Base-by-base conservation (phyloP, 2,329 filamentous ascomycete species). In the Beauveria sp. region DNA sequence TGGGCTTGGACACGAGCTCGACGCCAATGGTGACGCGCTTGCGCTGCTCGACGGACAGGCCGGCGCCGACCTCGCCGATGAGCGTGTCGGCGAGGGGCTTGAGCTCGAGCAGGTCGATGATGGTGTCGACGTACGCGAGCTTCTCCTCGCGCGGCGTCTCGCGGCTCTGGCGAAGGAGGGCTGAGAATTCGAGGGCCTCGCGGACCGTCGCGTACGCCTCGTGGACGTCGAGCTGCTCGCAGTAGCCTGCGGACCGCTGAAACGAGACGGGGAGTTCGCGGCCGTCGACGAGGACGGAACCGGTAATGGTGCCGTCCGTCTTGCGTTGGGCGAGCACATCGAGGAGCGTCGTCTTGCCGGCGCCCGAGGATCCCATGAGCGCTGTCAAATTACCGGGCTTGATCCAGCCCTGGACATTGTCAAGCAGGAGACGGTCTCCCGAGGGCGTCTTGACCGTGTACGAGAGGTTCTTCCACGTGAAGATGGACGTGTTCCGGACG, bases 281-380 rank as follows among this genome's bases (percentile, higher is more conserved):
- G 1, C 90, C 90, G 65, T 93, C 89, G 18, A 93, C 89, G 63
- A 91, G 72, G 78, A 93, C 88, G 57, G 89, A 86, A 50, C 90
- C 90, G 20, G 77, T 78, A 28, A 93, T 88, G 2, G 88, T 86
- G 66, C 90, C 90, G 74, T 90, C 89, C 1, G 88, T 92, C 62
- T 89, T 88, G 67, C 90, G 85, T 63, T 89, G 89, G 5, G 91
- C 91, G 38, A 96, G 80, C 2, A 91, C 89, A 71, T 96, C 91
- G 7, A 96, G 78, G 3, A 96, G 81, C 0, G 91, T 95, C 0
- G 91, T 96, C 74, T 96, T 96, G 57, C 91, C 91, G 18, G 91
- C 91, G 65, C 90, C 90, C 12, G 87, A 89, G 2, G 89, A 85
- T 67, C 90, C 87, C 89, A 93, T 90, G n/a, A 93, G 77, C 5